phyloP scores from a whole-genome alignment of 148 eudicot species.

The Rhododendron griersonianum region DNA sequence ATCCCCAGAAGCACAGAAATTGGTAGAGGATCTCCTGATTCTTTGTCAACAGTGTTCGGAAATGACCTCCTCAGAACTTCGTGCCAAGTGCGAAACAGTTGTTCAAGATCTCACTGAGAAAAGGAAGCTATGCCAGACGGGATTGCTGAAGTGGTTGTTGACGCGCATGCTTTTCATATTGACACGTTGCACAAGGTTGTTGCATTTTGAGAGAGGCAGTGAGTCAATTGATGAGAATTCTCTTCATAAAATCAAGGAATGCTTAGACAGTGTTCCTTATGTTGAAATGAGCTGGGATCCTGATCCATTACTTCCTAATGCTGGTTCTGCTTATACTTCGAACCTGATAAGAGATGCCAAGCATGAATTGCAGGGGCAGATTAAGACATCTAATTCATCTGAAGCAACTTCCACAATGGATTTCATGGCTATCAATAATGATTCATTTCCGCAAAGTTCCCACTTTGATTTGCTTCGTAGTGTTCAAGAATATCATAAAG shows the following conservation, averaged over 20 bases:
- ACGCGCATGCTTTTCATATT: conserved; percentile 62
- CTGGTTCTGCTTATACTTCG: conserved; percentile 18
- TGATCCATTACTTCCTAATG: conserved; percentile 23
- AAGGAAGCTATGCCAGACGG: conserved; percentile 47
- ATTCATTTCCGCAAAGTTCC: not conserved
- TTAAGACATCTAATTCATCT: not conserved
- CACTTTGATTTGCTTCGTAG: conserved; percentile 11
- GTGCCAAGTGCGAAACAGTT: conserved; percentile 47
- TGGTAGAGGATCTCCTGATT: conserved; percentile 44
- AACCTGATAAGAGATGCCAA: conserved; percentile 16
- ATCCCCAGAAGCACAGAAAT: conserved; percentile 29
- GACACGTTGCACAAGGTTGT: conserved; percentile 63
- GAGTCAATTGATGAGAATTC: conserved; percentile 42
- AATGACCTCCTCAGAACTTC: conserved; percentile 45
- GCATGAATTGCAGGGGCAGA: conserved; percentile 14
- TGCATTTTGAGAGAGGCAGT: conserved; percentile 60
- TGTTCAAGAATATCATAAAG: conserved; percentile 10
- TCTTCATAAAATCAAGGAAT: conserved; percentile 39
- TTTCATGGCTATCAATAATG: conserved; percentile 13
- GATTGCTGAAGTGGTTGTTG: conserved; percentile 46
- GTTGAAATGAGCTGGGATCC: conserved; percentile 51
- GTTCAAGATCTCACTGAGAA: conserved; percentile 54
- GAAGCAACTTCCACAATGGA: conserved; percentile 8
- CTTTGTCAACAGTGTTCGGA: conserved; percentile 36
- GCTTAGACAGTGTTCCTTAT: conserved; percentile 48